phyloP scores from a whole-genome alignment of 2,329 filamentous ascomycete genomes.

The Pyrenophora tritici-repentis region DNA sequence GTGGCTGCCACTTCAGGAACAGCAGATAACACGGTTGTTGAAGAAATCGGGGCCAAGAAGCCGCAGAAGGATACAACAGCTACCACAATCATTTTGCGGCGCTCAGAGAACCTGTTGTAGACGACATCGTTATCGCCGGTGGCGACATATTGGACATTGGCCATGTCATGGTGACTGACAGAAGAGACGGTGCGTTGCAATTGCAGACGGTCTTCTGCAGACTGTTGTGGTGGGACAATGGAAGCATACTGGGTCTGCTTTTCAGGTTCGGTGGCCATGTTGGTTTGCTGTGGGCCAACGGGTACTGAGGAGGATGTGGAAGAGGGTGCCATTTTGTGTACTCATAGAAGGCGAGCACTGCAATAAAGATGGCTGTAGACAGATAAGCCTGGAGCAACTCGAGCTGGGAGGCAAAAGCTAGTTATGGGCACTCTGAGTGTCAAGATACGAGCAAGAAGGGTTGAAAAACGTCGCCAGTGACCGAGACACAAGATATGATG shows the following conservation, averaged over 20 bases:
- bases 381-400: background rate
- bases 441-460: background rate
- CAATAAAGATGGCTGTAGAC: background rate
- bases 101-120: slow-evolving; percentile 67
- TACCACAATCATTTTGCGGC: slow-evolving; percentile 70
- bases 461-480: slow-evolving; percentile 8
- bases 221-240: slow-evolving; percentile 29
- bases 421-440: background rate
- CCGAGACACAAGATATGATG: slow-evolving; percentile 12
- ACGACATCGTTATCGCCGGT: slow-evolving; percentile 54
- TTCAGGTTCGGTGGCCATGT: slow-evolving; percentile 21
- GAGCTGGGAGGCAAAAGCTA: background rate
- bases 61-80: slow-evolving; percentile 73
- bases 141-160: slow-evolving; percentile 30
- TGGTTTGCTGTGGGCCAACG: slow-evolving; percentile 14
- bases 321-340: slow-evolving; percentile 35
- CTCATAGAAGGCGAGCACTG: slow-evolving; percentile 28
- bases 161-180: slow-evolving; percentile 42
- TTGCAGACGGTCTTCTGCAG: slow-evolving; percentile 26
- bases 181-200: slow-evolving; percentile 41
- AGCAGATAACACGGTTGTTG: slow-evolving; percentile 73
- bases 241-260: slow-evolving; percentile 37
- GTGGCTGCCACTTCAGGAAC: slow-evolving; percentile 73
- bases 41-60: slow-evolving; percentile 75
- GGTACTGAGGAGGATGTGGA: slow-evolving; percentile 27